These are phyloP conservation scores for Diaporthe ampelina DNA, from an alignment of 2,329 filamentous ascomycete species.

Conservation along the genomic window DNA sequence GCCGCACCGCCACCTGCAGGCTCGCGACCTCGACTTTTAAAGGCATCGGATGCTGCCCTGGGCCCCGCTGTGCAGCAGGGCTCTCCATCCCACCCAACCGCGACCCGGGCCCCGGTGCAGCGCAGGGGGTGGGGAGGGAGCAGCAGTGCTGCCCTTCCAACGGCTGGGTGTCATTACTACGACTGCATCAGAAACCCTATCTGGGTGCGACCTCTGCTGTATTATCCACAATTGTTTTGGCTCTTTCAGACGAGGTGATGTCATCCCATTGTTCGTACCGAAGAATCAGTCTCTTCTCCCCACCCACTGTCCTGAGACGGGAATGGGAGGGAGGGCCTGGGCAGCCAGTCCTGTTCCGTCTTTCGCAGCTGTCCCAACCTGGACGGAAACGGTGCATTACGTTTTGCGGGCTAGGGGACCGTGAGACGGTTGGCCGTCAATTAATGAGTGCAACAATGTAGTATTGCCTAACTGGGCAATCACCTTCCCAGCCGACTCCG, in stretches of 20 bases:
- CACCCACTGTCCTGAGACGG: slow-evolving; percentile 18
- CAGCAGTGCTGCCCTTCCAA: neutral
- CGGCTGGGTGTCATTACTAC: slow-evolving; percentile 25
- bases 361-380: neutral
- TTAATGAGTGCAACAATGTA: neutral
- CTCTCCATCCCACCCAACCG: neutral
- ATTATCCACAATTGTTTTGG: neutral
- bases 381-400: slow-evolving; percentile 19
- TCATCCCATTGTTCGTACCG: slow-evolving; percentile 10
- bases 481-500: neutral
- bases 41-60: slow-evolving; percentile 32
- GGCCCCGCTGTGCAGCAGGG: slow-evolving; percentile 10
- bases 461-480: slow-evolving; percentile 22
- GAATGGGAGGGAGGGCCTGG: neutral
- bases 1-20: slow-evolving; percentile 25
- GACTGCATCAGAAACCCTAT: slow-evolving; percentile 24
- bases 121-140: neutral
- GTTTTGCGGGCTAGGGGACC: neutral
- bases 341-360: slow-evolving; percentile 9
- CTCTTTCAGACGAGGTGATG: slow-evolving; percentile 19
- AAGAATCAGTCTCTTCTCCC: neutral
- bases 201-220: slow-evolving; percentile 4
- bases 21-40: slow-evolving; percentile 34
- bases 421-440: neutral
- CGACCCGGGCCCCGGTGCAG: neutral